phyloP scores from a whole-genome alignment of 768 basidiomycete species.

The Calvatia gigantea region DNA sequence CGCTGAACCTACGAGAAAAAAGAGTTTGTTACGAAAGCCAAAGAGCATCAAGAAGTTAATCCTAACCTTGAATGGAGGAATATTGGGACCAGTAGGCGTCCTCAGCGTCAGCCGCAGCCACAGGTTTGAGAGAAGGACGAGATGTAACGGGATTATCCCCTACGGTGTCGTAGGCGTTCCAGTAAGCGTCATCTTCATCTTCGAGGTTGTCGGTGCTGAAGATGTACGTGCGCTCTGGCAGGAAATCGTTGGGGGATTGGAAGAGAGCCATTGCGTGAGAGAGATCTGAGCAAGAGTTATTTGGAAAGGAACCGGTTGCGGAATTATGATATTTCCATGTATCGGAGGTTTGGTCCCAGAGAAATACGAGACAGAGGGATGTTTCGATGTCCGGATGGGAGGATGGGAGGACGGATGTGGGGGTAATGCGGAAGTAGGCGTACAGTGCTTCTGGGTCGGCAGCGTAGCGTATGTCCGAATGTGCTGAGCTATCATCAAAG shows the following conservation, averaged over 20 bases:
- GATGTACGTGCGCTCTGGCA: slow-evolving; percentile 21
- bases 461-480: slow-evolving; percentile 26
- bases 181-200: slow-evolving; percentile 58
- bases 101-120: slow-evolving; percentile 29
- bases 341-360: slow-evolving; percentile 45
- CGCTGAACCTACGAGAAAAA: slow-evolving; percentile 48
- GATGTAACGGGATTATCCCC: slow-evolving; percentile 25
- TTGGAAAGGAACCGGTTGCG: slow-evolving; percentile 68
- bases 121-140: slow-evolving; percentile 13
- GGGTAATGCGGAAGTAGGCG: slow-evolving; percentile 54
- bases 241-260: slow-evolving; percentile 30
- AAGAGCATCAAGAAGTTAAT: not conserved
- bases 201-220: slow-evolving; percentile 25
- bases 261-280: slow-evolving; percentile 22
- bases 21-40: slow-evolving; percentile 3
- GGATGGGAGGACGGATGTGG: slow-evolving; percentile 19
- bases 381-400: slow-evolving; percentile 1
- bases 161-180: slow-evolving; percentile 57
- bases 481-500: slow-evolving; percentile 17
- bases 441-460: slow-evolving; percentile 48
- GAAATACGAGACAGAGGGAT: slow-evolving; percentile 60
- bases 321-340: slow-evolving; percentile 73
- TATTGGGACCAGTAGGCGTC: slow-evolving; percentile 82
- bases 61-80: slow-evolving; percentile 61
- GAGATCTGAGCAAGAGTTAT: slow-evolving; percentile 29